These are phyloP conservation scores for Penstemon barbatus DNA, from an alignment of 257 asterid species.

Conservation along the genomic window DNA sequence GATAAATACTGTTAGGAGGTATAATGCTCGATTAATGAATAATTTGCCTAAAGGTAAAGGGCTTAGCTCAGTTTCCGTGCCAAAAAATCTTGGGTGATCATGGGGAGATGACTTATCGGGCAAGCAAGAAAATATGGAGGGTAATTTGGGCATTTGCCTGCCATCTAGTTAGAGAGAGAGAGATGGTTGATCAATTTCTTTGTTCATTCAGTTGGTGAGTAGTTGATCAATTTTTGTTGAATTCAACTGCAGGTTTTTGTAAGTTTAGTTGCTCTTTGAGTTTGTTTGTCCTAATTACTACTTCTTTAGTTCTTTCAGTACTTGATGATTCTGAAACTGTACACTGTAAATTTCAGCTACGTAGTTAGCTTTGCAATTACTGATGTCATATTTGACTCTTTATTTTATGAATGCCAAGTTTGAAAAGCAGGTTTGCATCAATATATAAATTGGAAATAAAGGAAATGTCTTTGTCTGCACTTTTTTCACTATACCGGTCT, in stretches of 20 bases:
- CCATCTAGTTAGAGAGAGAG: not conserved
- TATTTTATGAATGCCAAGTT: no score
- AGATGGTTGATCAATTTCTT: slow-evolving; percentile 26
- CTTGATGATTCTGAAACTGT: not conserved
- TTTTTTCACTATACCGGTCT: no score
- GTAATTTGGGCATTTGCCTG: not conserved
- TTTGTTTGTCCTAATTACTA: not conserved
- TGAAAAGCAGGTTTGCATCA: no score
- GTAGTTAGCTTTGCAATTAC: not conserved
- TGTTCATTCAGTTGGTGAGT: slow-evolving; percentile 21
- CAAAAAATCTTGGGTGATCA: slow-evolving; percentile 32
- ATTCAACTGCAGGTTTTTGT: not conserved
- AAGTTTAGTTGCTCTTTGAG: not conserved
- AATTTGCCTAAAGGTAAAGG: not conserved
- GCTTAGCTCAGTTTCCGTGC: slow-evolving; percentile 25
- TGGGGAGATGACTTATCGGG: not conserved
- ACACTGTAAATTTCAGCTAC: not conserved
- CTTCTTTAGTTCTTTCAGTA: not conserved
- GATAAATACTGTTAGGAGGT: slow-evolving; percentile 33
- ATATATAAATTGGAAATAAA: no score
- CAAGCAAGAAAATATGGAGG: slow-evolving; percentile 10
- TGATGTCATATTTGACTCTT: no score
- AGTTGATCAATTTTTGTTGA: slow-evolving; percentile 19
- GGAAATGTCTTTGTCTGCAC: no score
- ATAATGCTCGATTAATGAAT: not conserved